Evolutionary conservation across 371 early-diverging fungal genomes (phyloP), one percentile per base, ranked within the genome.

Genomic region (Dichotomocladium elegans): DNA sequence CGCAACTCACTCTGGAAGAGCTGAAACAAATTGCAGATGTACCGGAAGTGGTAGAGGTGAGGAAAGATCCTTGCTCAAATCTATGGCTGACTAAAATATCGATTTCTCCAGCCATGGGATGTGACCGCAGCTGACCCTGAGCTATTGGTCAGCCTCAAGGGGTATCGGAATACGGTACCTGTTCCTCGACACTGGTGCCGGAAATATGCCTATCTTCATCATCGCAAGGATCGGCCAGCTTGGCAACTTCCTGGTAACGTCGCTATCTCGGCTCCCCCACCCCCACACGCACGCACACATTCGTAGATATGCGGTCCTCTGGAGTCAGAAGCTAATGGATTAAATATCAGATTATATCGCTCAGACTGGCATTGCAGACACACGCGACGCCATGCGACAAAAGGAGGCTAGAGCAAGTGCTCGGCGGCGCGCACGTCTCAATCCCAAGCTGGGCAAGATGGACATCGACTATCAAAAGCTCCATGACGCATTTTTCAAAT

Each of bases 101-200:
- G 17, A 7, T 12, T 15, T 33, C 17, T 3, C 9, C 42, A 80
- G 74, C 90, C 93, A 91, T 88, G 89, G 19, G 95, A 93, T 68
- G 82, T 82, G 10, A 89, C 90, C 5, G 89, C 94, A 0, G 73
- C 81, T 4, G 93, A 95, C 57, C 94, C 94, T 1, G 74, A 80
- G 17, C 77, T 93, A 15, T 75, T 94, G 26, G 91, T 92, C 6
- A 67, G 82, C 17, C 70, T 95, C 24, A 97, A 95, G 63, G 70
- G 89, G 0, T 74, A 76, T 41, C 72, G 91, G 31, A 93, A 94
- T 60, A 85, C 92, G 0, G 94, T 96, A 7, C 94, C 95, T 5
- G 92, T 97, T 1, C 95, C 96, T 1, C 55, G 66, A n/a, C 94
- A 96, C 61, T 97, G 97, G 97, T 76, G 75, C n/a, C 88, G 88